These are phyloP conservation scores for Triticum dicoccoides DNA, from an alignment of 176 grass and related monocot genomes.

Conservation along the genomic window DNA sequence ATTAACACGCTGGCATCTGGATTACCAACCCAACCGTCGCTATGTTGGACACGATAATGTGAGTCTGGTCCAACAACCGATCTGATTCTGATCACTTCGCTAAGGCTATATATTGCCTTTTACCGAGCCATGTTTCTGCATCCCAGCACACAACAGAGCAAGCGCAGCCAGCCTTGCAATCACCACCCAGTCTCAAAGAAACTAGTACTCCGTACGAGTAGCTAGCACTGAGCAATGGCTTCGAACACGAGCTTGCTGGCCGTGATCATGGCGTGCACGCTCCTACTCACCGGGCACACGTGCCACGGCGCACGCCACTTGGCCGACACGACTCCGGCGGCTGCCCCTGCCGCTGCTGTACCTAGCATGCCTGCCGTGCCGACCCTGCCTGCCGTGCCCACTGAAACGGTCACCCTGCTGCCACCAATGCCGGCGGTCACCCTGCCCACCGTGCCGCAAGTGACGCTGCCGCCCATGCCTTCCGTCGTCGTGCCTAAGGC, in stretches of 20 bases:
- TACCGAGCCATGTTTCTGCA: neutral
- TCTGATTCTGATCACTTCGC: neutral
- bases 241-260: neutral
- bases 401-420: neutral
- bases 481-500: neutral
- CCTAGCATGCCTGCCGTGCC: neutral
- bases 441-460: neutral
- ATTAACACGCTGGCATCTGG: neutral
- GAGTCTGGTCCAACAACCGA: neutral
- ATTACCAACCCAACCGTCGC: neutral
- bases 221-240: neutral
- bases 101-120: neutral
- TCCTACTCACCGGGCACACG: neutral
- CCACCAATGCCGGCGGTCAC: neutral
- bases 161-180: neutral
- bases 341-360: neutral
- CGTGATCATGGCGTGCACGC: neutral
- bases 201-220: neutral
- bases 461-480: neutral
- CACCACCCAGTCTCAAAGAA: neutral
- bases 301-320: constrained; percentile 11
- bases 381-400: neutral
- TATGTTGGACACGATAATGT: neutral
- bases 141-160: neutral
- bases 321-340: neutral